These are phyloP conservation scores for Pseudognaphalium luteoalbum DNA, from an alignment of 129 eudicot species.

Conservation along the genomic window DNA sequence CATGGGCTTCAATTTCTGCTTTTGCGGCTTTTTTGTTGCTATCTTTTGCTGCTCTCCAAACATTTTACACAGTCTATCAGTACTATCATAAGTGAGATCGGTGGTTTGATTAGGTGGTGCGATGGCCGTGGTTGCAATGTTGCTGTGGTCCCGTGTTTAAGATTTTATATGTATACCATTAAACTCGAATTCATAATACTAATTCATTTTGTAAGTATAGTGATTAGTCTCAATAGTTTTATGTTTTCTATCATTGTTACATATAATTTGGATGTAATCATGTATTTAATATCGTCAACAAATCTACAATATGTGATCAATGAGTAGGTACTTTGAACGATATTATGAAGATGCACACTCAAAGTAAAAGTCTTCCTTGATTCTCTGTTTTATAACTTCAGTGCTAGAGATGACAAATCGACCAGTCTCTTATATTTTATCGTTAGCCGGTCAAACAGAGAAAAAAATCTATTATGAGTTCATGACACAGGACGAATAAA, in stretches of 20 bases:
- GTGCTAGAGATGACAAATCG: too few relatives aligned
- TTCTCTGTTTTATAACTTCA: too few relatives aligned
- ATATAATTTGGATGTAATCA: too few relatives aligned
- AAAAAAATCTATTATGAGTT: too few relatives aligned
- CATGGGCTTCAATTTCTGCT: conserved; percentile 36
- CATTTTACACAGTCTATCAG: conserved; percentile 19
- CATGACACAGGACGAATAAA: too few relatives aligned
- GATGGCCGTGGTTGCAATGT: not conserved
- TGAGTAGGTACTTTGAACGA: too few relatives aligned
- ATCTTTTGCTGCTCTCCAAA: conserved; percentile 22
- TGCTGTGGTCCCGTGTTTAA: not conserved
- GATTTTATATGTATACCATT: not conserved
- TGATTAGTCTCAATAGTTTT: not conserved
- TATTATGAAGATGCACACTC: too few relatives aligned
- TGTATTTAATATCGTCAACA: too few relatives aligned
- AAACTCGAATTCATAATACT: not conserved
- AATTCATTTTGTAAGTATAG: conserved; percentile 4
- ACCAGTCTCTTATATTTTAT: too few relatives aligned
- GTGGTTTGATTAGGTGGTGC: not conserved
- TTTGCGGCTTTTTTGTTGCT: conserved; percentile 30
- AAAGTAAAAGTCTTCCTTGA: too few relatives aligned
- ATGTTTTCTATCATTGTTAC: not conserved
- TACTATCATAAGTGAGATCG: not conserved
- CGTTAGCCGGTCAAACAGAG: too few relatives aligned
- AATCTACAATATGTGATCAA: too few relatives aligned